These are phyloP conservation scores for Fraxinus platypoda DNA, from an alignment of 305 asterid genomes.

Conservation along the genomic window DNA sequence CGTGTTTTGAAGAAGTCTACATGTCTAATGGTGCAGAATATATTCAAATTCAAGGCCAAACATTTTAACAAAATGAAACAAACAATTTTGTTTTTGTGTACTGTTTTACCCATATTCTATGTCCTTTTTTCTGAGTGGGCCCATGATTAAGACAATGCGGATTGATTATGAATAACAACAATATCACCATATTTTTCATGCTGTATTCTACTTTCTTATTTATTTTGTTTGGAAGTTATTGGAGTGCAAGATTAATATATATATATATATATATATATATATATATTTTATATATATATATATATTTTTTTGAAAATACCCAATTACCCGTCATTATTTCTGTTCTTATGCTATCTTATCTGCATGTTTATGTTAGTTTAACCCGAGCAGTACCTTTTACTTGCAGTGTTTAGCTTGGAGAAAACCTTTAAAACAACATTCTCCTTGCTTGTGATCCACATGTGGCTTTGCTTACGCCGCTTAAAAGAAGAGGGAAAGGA, in stretches of 20 bases:
- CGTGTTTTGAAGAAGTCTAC: background rate
- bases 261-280: background rate
- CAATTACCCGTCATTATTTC: background rate
- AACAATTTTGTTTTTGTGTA: background rate
- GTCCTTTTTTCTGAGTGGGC: background rate
- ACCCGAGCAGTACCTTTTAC: conserved; percentile 16
- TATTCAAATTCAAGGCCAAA: background rate
- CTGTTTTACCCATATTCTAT: background rate
- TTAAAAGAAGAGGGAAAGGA: conserved; percentile 86
- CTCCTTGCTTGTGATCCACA: conserved; percentile 84
- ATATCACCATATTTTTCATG: background rate
- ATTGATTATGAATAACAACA: background rate
- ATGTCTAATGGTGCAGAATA: background rate
- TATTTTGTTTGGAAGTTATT: background rate
- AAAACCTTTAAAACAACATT: conserved; percentile 84
- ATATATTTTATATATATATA: background rate
- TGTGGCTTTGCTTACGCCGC: conserved; percentile 93
- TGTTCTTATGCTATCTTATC: conserved; percentile 2
- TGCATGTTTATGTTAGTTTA: conserved; percentile 8
- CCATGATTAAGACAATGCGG: background rate
- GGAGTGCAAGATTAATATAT: background rate
- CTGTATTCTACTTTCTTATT: background rate
- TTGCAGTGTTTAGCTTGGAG: conserved; percentile 94
- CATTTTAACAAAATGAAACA: background rate
- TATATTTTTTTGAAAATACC: background rate